phyloP scores from a whole-genome alignment of 495 filamentous ascomycete species.

The Hypoxylon intermedium region DNA sequence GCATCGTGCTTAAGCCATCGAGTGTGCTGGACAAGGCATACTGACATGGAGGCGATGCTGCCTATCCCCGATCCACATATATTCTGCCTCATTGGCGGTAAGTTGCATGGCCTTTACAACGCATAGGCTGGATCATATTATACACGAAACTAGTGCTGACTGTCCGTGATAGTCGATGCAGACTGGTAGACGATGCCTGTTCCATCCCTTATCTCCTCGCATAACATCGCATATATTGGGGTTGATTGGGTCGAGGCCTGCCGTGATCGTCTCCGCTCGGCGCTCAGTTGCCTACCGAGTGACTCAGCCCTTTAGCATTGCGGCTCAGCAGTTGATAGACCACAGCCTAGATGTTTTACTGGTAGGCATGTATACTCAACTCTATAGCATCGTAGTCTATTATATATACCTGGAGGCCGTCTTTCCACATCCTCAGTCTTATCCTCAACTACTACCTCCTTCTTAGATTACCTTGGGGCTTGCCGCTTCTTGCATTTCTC shows the following conservation, averaged over 20 bases:
- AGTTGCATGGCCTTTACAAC: neutral
- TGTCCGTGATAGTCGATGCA: conserved; percentile 1
- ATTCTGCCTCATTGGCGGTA: neutral
- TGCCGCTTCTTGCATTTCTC: neutral
- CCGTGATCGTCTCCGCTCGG: conserved; percentile 2
- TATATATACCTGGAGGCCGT: too few species aligned
- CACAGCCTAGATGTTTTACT: neutral
- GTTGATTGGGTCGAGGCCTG: conserved; percentile 7
- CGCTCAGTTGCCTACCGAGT: conserved; percentile 5
- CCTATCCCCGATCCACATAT: conserved; percentile 7
- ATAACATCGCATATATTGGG: neutral
- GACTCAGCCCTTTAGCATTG: conserved; percentile 21
- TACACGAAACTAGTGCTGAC: neutral
- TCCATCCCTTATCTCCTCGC: neutral
- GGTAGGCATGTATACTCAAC: too few species aligned
- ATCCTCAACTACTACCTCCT: neutral
- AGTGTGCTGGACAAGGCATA: too few species aligned
- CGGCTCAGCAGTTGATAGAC: neutral
- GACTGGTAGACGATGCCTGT: neutral
- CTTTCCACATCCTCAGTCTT: too few species aligned
- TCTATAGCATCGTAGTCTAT: too few species aligned
- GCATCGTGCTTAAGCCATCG: too few species aligned
- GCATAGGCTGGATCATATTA: neutral
- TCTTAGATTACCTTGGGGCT: neutral
- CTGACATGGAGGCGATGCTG: conserved; percentile 8